Base-by-base conservation (phyloP, 169 alveolate genomes). In the Hepatocystis sp. region DNA sequence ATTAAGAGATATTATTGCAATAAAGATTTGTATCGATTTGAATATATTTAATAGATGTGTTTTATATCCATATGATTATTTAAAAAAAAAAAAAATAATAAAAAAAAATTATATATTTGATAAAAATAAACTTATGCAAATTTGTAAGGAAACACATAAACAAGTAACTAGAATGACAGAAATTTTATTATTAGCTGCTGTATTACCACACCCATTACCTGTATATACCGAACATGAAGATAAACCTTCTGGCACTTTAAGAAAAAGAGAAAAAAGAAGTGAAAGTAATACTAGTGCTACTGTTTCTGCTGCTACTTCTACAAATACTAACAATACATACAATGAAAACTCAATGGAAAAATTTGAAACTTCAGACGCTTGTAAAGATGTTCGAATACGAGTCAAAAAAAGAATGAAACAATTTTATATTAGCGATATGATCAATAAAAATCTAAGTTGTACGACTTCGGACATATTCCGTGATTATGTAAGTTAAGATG, bases 1-100 rank as follows among this genome's bases (percentile, higher is more conserved):
- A 23, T 55, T 92, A 34, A 88, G 96, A 39, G 92, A 92, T 19
- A 90, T 92, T 15, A 86, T 92, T 36, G 78, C 90, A 2, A 85
- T 92, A 7, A 84, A 90, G 52, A 61, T 90, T 42, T 90, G 93
- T 44, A 71, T 71, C 42, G 86, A 71, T 30, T 71, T 71, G 17
- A 58, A 36, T 5, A 58, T 71, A 13, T 25, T 71, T 13, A 52
- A 28, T 28, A 71, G 78, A 23, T 42, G 56, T 44, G 47, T 71
- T 23, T 49, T 71, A 19, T 71, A 71, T 49, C 86, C 86, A 28
- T 49, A 63, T 13, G 86, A 71, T 5, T 71, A 71, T 71, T 71
- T 71, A 42, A 71, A 56, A 23, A 28, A 27, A 71, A 71, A 71
- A 42, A 71, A 71, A 44, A 71, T 71, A 0, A 30, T 58, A 30